Evolutionary conservation across 2,329 filamentous ascomycete genomes (phyloP), one percentile per base, ranked within the genome.

Genomic region (Emydomyces testavorans): DNA sequence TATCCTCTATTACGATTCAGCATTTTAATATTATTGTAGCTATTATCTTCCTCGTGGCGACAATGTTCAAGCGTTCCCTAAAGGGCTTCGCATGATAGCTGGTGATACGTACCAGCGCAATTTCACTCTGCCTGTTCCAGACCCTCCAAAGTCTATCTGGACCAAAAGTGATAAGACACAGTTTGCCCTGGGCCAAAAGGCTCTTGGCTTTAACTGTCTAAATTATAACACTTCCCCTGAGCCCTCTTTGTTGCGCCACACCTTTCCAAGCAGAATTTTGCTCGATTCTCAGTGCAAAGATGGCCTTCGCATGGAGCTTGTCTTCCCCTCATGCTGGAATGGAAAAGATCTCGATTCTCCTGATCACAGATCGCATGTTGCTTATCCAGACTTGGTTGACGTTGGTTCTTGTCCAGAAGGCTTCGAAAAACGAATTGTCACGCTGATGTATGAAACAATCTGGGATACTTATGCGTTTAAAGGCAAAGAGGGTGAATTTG

Each of bases 141-240:
- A 78, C 56, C 71, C 77, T 32, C 75, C 78, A 20, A 85, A 87
- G 67, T 87, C 85, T 10, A 54, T 66, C 20, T 95, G 89, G 89
- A 61, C 66, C 3, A 67, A 63, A 1, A 69, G 79, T 4, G 77
- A 82, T 51, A 75, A 77, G 58, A 83, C 81, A 8, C 88, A 94
- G 69, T 64, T 67, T 13, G 77, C 80, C 45, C 76, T 95, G 31
- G 70, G 69, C 43, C 83, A 94, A 71, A 87, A 89, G 52, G 86
- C 89, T 7, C 58, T 95, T 23, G 90, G 92, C 2, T 94, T 94
- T 77, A 96, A 96, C 73, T 96, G 92, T 67, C 70, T 98, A 52
- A 82, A 96, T 76, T 95, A 95, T 62, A 59, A 57, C 26, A 71
- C 66, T 20, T 58, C 57, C 15, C 71, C 83, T 1, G 88, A 94